phyloP scores from a whole-genome alignment of 441 rosid genomes.

The Populus hybrid region DNA sequence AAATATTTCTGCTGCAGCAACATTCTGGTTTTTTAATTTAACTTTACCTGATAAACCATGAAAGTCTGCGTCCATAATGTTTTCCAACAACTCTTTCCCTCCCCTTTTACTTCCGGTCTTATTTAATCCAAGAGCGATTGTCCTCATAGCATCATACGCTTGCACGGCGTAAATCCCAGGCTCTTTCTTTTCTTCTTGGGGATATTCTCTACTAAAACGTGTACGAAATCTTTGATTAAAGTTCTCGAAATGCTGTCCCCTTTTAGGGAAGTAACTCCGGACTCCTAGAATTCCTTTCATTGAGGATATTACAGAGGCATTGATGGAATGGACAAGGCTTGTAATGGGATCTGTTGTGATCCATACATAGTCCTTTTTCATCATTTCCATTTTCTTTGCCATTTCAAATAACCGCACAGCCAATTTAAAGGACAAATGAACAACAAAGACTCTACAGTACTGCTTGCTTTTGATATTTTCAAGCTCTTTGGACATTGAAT shows the following conservation, averaged over 20 bases:
- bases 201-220: slow-evolving; percentile 9
- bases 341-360: slow-evolving; percentile 26
- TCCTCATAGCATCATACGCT: slow-evolving; percentile 27
- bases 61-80: slow-evolving; percentile 5
- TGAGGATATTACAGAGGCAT: slow-evolving; percentile 14
- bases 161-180: slow-evolving; percentile 27
- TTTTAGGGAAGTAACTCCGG: slow-evolving; percentile 9
- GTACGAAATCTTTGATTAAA: slow-evolving; percentile 14
- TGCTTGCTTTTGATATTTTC: slow-evolving; percentile 2
- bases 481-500: slow-evolving; percentile 13
- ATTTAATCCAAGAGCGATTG: slow-evolving; percentile 15
- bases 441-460: slow-evolving; percentile 29
- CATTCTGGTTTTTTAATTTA: slow-evolving; percentile 13
- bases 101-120: not conserved
- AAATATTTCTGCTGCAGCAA: slow-evolving; percentile 4
- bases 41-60: slow-evolving; percentile 19
- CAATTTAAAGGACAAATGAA: slow-evolving; percentile 21
- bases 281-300: slow-evolving; percentile 33
- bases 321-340: slow-evolving; percentile 16
- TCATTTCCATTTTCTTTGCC: slow-evolving; percentile 26
- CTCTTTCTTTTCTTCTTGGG: slow-evolving; percentile 11
- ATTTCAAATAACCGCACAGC: slow-evolving; percentile 9
- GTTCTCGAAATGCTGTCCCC: not conserved
- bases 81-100: slow-evolving; percentile 5
- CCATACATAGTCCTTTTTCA: slow-evolving; percentile 30